phyloP scores from a whole-genome alignment of 768 basidiomycete genomes.

The Boletales sp. region DNA sequence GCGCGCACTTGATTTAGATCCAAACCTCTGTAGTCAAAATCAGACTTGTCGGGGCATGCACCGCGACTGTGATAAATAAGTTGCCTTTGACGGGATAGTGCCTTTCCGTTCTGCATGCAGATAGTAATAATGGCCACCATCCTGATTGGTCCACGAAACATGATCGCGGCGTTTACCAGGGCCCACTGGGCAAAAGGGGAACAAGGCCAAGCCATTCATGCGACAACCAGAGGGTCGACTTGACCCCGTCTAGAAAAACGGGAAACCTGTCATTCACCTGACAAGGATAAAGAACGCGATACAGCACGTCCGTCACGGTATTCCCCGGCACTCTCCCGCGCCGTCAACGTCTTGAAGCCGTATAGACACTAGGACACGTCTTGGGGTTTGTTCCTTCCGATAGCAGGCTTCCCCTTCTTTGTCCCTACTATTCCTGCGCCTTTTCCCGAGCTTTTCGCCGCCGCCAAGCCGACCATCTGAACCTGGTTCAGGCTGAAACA shows the following conservation, averaged over 20 bases:
- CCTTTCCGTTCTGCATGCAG: conserved; percentile 2
- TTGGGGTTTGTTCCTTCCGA: conserved; percentile 10
- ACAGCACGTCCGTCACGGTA: conserved; percentile 12
- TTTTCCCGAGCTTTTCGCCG: conserved; percentile 19
- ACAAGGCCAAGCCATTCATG: not conserved
- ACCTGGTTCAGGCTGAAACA: conserved; percentile 13
- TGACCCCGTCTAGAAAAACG: conserved; percentile 1
- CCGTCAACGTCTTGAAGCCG: conserved; percentile 11
- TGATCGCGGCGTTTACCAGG: conserved; percentile 10
- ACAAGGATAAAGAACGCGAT: conserved; percentile 1
- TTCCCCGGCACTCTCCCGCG: conserved; percentile 15
- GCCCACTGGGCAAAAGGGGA: conserved; percentile 4
- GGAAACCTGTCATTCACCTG: not conserved
- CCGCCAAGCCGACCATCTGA: conserved; percentile 22
- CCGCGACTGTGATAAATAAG: not conserved
- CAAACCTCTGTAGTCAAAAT: conserved; percentile 21
- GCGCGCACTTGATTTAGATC: conserved; percentile 8
- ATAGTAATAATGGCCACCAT: conserved; percentile 1
- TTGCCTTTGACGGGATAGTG: not conserved
- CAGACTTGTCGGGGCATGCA: conserved; percentile 21
- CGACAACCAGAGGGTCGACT: not conserved
- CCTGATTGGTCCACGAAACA: conserved; percentile 16
- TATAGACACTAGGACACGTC: not conserved
- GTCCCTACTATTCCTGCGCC: conserved; percentile 3
- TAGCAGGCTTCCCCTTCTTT: conserved; percentile 9